Evolutionary conservation across 2,329 filamentous ascomycete species (phyloP).

Genomic region (Lasiodiplodia hormozganensis): DNA sequence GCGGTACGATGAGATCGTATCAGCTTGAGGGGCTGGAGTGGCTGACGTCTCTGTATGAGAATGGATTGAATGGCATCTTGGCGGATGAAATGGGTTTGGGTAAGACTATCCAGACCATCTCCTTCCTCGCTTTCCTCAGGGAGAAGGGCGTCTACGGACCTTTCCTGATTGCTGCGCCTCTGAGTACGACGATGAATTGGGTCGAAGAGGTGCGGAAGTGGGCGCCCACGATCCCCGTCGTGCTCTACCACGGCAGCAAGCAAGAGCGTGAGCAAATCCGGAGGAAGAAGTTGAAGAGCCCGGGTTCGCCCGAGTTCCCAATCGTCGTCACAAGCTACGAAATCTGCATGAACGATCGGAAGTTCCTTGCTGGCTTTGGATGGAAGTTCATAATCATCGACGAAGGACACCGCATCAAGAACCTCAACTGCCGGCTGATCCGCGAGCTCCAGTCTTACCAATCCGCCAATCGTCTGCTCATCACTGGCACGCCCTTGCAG

Average conservation of each 20-base stretch:
- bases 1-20: constrained; percentile 91
- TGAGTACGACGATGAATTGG: constrained; percentile 96
- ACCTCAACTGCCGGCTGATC: constrained; percentile 91
- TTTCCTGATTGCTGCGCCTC: constrained; percentile 86
- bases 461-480: constrained; percentile 88
- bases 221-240: constrained; percentile 85
- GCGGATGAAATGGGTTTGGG: constrained; percentile 95
- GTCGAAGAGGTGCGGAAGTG: constrained; percentile 90
- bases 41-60: constrained; percentile 84
- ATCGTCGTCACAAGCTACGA: constrained; percentile 96
- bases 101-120: constrained; percentile 91
- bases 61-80: constrained; percentile 88
- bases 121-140: constrained; percentile 83
- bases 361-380: constrained; percentile 79
- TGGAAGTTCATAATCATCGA: constrained; percentile 99
- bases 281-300: constrained; percentile 71
- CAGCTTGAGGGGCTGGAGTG: constrained; percentile 94
- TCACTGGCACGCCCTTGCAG: constrained; percentile 93
- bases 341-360: constrained; percentile 90
- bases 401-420: constrained; percentile 96
- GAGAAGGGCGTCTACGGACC: constrained; percentile 89
- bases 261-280: constrained; percentile 79
- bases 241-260: constrained; percentile 89
- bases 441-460: constrained; percentile 86
- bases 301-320: constrained; percentile 77